Percentiles rank a stretch among this genome's conserved stretches.
These are phyloP conservation scores for Bolboschoenoplectus hybrid DNA, from an alignment of 202 grass and related monocot genomes.

Conservation along the genomic window DNA sequence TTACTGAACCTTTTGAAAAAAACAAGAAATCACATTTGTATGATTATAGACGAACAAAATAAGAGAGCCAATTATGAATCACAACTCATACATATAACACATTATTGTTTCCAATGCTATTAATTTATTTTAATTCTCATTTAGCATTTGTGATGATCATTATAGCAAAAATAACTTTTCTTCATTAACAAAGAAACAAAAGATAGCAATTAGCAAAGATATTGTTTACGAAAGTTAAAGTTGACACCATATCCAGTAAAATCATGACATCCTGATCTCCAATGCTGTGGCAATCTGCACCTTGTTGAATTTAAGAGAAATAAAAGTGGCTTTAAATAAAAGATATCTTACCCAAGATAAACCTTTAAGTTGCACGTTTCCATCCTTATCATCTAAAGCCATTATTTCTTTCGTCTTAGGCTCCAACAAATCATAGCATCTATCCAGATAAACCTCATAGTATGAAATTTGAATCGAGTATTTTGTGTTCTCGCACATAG, in stretches of 20 bases:
- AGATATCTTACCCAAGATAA: constrained; percentile 69
- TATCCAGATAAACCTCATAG: constrained; percentile 92
- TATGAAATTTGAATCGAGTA: constrained; percentile 69
- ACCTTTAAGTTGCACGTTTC: constrained; percentile 77
- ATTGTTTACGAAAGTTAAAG: constrained; percentile 16
- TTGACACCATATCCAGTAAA: background rate
- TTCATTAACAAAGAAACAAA: background rate
- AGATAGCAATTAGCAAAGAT: constrained; percentile 33
- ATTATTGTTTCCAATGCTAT: background rate
- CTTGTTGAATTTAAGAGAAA: background rate
- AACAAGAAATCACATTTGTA: background rate
- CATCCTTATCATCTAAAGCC: constrained; percentile 77
- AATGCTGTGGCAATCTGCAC: background rate
- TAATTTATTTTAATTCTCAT: background rate
- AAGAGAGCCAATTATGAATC: background rate
- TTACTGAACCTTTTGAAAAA: background rate
- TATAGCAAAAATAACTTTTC: constrained; percentile 8
- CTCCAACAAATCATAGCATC: constrained; percentile 83
- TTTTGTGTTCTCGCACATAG: constrained; percentile 53
- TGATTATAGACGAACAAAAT: background rate
- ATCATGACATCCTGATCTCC: background rate
- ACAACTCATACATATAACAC: background rate
- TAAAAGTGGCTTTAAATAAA: background rate
- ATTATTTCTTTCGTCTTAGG: constrained; percentile 88
- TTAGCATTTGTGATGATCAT: background rate